A percentile compares a stretch with the other conserved stretches of the same genome.
phyloP scores from a whole-genome alignment of 257 asterid genomes.

The Nicotiana obtusifolia region DNA sequence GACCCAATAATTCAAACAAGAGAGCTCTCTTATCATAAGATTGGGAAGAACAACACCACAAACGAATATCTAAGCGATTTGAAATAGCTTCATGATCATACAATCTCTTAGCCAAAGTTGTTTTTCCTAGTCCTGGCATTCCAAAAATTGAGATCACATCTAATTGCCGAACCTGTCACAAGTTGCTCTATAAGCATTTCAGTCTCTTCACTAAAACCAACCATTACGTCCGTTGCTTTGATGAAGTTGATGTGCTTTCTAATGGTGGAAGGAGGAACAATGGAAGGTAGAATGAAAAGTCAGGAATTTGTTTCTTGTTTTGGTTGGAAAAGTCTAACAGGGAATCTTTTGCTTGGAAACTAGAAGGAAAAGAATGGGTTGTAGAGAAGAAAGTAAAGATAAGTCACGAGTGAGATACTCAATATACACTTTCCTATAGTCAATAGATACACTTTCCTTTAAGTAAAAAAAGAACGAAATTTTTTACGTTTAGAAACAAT shows the following conservation, averaged over 20 bases:
- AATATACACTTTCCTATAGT: too few species aligned
- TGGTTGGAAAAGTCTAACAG: too few species aligned
- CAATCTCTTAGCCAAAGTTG: neutral
- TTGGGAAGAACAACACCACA: constrained; percentile 6
- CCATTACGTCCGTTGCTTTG: neutral
- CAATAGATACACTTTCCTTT: too few species aligned
- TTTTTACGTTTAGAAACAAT: too few species aligned
- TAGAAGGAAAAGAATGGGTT: too few species aligned
- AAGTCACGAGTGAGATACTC: too few species aligned
- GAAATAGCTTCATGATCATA: neutral
- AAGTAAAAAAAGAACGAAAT: too few species aligned
- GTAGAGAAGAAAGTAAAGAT: too few species aligned
- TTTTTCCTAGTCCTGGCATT: constrained; percentile 1
- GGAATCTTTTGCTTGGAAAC: neutral
- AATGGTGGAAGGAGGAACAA: neutral
- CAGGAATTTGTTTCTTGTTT: too few species aligned
- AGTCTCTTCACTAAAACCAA: neutral
- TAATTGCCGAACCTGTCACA: neutral
- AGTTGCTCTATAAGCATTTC: neutral
- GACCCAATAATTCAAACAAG: neutral
- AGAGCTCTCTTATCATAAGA: neutral
- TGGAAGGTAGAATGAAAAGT: too few species aligned
- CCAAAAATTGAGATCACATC: constrained; percentile 1
- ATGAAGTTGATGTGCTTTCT: neutral
- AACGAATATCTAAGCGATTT: neutral